These are phyloP conservation scores for Fusarium multiceps DNA, from an alignment of 2,329 filamentous ascomycete genomes.

Conservation along the genomic window DNA sequence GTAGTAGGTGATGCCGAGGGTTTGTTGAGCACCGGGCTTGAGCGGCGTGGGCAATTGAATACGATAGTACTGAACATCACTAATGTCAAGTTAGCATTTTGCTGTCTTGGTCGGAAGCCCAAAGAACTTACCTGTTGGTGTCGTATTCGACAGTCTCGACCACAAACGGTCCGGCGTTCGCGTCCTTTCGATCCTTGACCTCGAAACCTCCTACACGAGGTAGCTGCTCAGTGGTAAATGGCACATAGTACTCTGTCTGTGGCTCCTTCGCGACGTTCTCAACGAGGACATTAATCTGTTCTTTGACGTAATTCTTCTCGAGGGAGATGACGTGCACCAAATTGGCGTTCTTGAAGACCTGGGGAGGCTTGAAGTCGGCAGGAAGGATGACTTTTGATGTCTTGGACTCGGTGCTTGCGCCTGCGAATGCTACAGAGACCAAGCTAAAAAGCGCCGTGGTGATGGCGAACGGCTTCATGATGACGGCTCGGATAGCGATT, in stretches of 20 bases:
- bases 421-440: slow-evolving; percentile 60
- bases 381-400: slow-evolving; percentile 70
- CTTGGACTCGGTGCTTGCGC: slow-evolving; percentile 54
- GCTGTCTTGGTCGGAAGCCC: neutral
- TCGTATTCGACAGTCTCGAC: slow-evolving; percentile 76
- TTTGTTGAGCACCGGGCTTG: slow-evolving; percentile 80
- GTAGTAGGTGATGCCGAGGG: slow-evolving; percentile 87
- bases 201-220: slow-evolving; percentile 85
- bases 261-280: slow-evolving; percentile 84
- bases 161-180: slow-evolving; percentile 72
- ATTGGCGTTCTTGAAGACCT: slow-evolving; percentile 94
- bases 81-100: slow-evolving; percentile 50
- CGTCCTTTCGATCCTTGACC: slow-evolving; percentile 90
- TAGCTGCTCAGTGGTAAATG: slow-evolving; percentile 82
- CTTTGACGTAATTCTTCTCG: slow-evolving; percentile 91
- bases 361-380: slow-evolving; percentile 81
- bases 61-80: slow-evolving; percentile 83
- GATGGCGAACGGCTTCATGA: slow-evolving; percentile 59
- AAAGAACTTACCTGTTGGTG: slow-evolving; percentile 62
- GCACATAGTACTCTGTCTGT: slow-evolving; percentile 91
- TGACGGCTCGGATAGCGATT: slow-evolving; percentile 43
- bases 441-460: slow-evolving; percentile 70
- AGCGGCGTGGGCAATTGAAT: slow-evolving; percentile 83
- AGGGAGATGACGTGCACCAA: slow-evolving; percentile 89
- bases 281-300: slow-evolving; percentile 92